phyloP scores from a whole-genome alignment of 768 basidiomycete species.

The Boletus tylopilopsis region DNA sequence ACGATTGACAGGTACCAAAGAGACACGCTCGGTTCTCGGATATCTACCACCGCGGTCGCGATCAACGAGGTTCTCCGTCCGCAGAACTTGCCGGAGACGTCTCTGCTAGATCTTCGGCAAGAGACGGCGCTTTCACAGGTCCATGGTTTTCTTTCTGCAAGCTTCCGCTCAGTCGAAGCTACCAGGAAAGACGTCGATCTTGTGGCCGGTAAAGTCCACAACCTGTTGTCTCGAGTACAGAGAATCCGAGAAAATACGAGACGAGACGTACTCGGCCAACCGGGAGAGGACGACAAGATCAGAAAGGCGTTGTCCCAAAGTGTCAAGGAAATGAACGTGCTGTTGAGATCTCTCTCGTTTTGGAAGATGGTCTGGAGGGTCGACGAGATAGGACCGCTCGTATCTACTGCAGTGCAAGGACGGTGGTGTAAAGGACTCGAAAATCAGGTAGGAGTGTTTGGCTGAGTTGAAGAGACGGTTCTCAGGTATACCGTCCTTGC shows the following conservation, averaged over 20 bases:
- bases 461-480: not conserved
- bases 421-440: constrained; percentile 47
- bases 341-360: constrained; percentile 35
- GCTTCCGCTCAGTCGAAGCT: constrained; percentile 29
- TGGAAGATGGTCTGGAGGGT: constrained; percentile 39
- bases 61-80: constrained; percentile 29
- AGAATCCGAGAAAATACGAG: constrained; percentile 35
- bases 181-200: constrained; percentile 34
- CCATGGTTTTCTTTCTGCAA: constrained; percentile 37
- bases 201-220: constrained; percentile 33
- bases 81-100: not conserved
- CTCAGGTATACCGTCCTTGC: not conserved
- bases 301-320: constrained; percentile 28
- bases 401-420: constrained; percentile 30
- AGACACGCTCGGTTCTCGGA: constrained; percentile 54
- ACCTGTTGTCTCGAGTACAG: constrained; percentile 38
- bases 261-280: constrained; percentile 37
- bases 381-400: constrained; percentile 36
- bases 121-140: constrained; percentile 39
- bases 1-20: constrained; percentile 65
- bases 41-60: constrained; percentile 45
- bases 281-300: constrained; percentile 19
- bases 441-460: constrained; percentile 37
- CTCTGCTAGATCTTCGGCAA: constrained; percentile 29
- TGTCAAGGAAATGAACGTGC: constrained; percentile 25